Conservation (phyloP, 805 yeast genomes). For the Clavispora vitiphila region DNA sequence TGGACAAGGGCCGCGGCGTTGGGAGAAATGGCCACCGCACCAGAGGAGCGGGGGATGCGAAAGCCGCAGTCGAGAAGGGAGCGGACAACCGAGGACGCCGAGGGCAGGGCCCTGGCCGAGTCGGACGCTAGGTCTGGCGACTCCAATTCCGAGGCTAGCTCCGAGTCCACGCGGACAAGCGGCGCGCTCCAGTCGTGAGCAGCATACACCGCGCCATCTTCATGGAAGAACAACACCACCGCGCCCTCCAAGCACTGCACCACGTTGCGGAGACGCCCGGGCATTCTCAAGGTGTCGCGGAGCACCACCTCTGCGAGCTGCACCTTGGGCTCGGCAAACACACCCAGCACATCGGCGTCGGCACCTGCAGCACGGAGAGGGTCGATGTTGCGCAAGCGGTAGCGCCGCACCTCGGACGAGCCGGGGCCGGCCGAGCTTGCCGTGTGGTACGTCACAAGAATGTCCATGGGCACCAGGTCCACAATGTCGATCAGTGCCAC, state of each 20-base stretch:
- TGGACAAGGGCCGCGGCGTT: not conserved
- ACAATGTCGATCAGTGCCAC: not conserved
- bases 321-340: not conserved
- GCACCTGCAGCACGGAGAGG: not conserved
- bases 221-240: not conserved
- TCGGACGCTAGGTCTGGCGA: too few relatives aligned
- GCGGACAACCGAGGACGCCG: slow-evolving; percentile 26
- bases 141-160: too few relatives aligned
- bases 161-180: not conserved
- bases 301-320: not conserved
- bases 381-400: not conserved
- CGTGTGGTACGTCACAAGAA: not conserved
- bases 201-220: not conserved
- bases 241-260: not conserved
- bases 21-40: slow-evolving; percentile 3
- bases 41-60: slow-evolving; percentile 44
- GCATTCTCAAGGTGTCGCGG: not conserved
- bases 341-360: not conserved
- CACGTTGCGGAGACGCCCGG: not conserved
- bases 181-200: not conserved
- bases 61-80: slow-evolving; percentile 54
- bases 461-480: slow-evolving; percentile 1
- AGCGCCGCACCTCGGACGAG: not conserved
- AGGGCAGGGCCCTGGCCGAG: too few relatives aligned
- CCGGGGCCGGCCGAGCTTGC: not conserved